A percentile compares a stretch with the other conserved stretches of the same genome.
phyloP scores from a whole-genome alignment of 352 stramenopile species.

The Saprolegnia parasitica region DNA sequence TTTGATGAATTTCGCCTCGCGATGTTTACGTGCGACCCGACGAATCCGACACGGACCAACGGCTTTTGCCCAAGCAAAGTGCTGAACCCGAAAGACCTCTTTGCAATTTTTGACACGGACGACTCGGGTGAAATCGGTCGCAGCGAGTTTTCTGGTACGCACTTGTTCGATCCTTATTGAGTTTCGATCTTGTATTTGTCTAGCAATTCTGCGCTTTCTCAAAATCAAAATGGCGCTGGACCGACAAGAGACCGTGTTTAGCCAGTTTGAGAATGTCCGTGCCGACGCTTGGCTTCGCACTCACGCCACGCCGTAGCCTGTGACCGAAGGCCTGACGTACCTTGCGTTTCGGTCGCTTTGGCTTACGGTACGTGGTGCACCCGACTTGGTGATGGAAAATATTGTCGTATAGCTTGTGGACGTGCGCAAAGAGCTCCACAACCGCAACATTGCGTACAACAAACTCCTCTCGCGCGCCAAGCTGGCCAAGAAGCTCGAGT shows the following conservation, averaged over 20 bases:
- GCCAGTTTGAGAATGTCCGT: constrained; percentile 60
- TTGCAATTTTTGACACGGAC: constrained; percentile 75
- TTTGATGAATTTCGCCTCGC: constrained; percentile 78
- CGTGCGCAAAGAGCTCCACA: constrained; percentile 54
- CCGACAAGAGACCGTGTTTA: constrained; percentile 62
- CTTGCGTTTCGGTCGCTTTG: constrained; percentile 29
- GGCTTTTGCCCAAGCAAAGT: constrained; percentile 66
- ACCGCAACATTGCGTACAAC: constrained; percentile 62
- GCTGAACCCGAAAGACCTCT: constrained; percentile 70
- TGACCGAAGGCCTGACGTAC: constrained; percentile 24
- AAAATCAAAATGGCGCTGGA: constrained; percentile 56
- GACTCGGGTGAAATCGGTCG: constrained; percentile 65
- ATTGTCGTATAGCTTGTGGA: constrained; percentile 64
- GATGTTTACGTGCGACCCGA: constrained; percentile 74
- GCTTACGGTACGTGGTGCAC: constrained; percentile 22
- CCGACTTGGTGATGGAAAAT: constrained; percentile 56
- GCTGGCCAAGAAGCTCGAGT: constrained; percentile 59
- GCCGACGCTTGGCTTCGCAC: background rate
- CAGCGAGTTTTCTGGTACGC: constrained; percentile 41
- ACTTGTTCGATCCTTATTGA: background rate
- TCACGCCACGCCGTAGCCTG: constrained; percentile 13
- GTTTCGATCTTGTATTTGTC: background rate
- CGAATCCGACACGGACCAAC: constrained; percentile 59
- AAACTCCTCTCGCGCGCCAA: constrained; percentile 45
- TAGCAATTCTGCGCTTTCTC: constrained; percentile 63